These are phyloP conservation scores for Venturiaceae sp. DNA, from an alignment of 2,329 filamentous ascomycete species.

Conservation along the genomic window DNA sequence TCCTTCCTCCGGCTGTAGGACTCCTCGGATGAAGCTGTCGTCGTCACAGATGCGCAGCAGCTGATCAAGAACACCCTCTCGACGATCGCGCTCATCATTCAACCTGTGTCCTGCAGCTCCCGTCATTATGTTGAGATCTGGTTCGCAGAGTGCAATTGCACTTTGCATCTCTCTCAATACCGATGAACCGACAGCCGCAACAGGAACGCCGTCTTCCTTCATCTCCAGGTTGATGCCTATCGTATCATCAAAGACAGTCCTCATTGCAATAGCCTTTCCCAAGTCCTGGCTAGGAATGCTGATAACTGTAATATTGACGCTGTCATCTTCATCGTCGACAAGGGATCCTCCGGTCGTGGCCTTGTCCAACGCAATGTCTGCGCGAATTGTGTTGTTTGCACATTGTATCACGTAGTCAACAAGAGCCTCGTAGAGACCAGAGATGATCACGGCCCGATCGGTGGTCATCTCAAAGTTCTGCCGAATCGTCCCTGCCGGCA, in stretches of 20 bases:
- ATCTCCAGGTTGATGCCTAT: slow-evolving; percentile 93
- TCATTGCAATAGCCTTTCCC: slow-evolving; percentile 80
- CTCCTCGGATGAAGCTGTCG: slow-evolving; percentile 70
- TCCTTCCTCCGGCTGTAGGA: slow-evolving; percentile 69
- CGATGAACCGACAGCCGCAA: slow-evolving; percentile 64
- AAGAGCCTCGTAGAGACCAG: slow-evolving; percentile 82
- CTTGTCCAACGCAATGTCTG: slow-evolving; percentile 59
- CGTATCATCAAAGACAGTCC: slow-evolving; percentile 86
- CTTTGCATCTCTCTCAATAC: slow-evolving; percentile 80
- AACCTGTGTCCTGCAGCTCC: slow-evolving; percentile 60
- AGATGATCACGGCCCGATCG: slow-evolving; percentile 73
- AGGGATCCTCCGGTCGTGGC: slow-evolving; percentile 15
- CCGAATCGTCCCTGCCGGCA: slow-evolving; percentile 75
- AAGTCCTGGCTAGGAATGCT: slow-evolving; percentile 74
- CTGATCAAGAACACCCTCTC: slow-evolving; percentile 78
- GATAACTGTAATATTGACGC: slow-evolving; percentile 79
- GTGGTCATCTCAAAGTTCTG: slow-evolving; percentile 66
- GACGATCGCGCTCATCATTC: slow-evolving; percentile 70
- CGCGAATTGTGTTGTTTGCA: slow-evolving; percentile 75
- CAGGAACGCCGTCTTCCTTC: slow-evolving; percentile 86
- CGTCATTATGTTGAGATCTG: slow-evolving; percentile 67
- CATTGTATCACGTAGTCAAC: slow-evolving; percentile 91
- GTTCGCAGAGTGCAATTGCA: slow-evolving; percentile 65
- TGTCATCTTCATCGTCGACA: slow-evolving; percentile 62
- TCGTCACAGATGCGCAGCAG: slow-evolving; percentile 70